Evolutionary conservation across 139 green algal species (phyloP).

Genomic region (Haematococcus sp.): DNA sequence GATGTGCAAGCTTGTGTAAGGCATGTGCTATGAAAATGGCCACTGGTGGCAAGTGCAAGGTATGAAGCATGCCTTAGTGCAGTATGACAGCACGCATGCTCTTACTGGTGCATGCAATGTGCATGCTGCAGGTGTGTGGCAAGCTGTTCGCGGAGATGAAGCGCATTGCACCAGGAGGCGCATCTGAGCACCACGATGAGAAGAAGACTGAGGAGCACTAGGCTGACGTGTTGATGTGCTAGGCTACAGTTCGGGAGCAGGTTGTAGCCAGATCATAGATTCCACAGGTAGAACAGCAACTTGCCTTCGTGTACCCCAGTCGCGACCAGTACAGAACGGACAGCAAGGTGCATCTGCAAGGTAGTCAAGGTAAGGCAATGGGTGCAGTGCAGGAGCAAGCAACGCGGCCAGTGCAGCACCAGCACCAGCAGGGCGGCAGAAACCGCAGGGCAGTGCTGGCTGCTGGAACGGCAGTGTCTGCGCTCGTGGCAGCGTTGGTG

Average conservation of each 20-base stretch:
- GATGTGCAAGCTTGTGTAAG: not conserved
- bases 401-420: no score
- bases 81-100: not conserved
- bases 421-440: no score
- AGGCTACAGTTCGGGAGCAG: not conserved
- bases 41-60: conserved; percentile 13
- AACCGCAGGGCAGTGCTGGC: no score
- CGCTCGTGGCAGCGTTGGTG: no score
- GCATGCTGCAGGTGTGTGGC: conserved; percentile 1
- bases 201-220: not conserved
- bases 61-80: not conserved
- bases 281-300: no score
- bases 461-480: no score
- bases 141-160: not conserved
- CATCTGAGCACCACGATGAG: not conserved
- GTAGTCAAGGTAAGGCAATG: no score
- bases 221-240: not conserved
- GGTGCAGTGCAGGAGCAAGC: no score
- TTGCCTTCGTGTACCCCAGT: no score
- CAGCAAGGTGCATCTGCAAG: no score
- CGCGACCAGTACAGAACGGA: no score
- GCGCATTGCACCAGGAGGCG: not conserved
- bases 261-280: not conserved
- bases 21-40: conserved; percentile 12
- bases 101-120: not conserved